phyloP scores from a whole-genome alignment of 2,329 filamentous ascomycete genomes.

The Fusarium burgessii region DNA sequence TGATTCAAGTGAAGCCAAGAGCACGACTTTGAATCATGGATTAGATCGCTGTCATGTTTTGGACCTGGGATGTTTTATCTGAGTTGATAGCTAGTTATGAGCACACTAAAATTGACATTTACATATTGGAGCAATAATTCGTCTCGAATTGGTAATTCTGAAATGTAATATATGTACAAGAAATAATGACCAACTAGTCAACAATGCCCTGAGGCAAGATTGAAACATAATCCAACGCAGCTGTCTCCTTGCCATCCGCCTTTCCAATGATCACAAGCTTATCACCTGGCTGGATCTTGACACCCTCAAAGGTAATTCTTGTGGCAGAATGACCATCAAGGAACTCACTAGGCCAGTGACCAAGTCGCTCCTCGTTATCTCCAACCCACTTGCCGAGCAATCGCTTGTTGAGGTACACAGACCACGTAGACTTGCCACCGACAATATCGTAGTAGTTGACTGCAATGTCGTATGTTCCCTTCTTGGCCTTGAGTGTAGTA shows the following conservation, averaged over 20 bases:
- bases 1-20: neutral
- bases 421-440: constrained; percentile 67
- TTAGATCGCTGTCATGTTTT: neutral
- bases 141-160: neutral
- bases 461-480: constrained; percentile 69
- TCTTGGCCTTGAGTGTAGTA: constrained; percentile 34
- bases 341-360: constrained; percentile 68
- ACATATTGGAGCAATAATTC: neutral
- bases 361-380: constrained; percentile 69
- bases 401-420: constrained; percentile 64
- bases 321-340: constrained; percentile 75
- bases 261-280: constrained; percentile 66
- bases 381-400: constrained; percentile 69
- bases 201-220: constrained; percentile 63
- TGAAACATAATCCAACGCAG: constrained; percentile 75
- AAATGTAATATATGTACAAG: neutral
- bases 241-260: constrained; percentile 71
- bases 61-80: neutral
- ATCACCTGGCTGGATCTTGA: constrained; percentile 64
- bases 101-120: neutral
- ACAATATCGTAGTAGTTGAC: constrained; percentile 75
- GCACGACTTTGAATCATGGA: neutral
- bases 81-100: neutral
- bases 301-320: constrained; percentile 67
- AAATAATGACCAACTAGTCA: neutral